phyloP scores from a whole-genome alignment of 1,284 basidiomycete genomes.

The Marasmius tenuissimus region DNA sequence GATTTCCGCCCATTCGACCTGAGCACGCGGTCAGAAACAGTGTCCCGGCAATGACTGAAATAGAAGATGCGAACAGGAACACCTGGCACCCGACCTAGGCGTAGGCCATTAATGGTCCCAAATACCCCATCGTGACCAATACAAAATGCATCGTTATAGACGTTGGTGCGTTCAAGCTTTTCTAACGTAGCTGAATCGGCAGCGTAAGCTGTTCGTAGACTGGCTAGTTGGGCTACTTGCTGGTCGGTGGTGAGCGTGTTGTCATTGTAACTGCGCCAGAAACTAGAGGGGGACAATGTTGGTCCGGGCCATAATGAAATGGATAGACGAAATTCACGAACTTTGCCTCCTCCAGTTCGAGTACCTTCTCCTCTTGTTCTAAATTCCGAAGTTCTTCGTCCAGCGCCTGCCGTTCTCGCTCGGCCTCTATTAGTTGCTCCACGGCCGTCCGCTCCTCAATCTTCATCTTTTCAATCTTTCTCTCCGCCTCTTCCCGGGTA shows the following conservation, averaged over 20 bases:
- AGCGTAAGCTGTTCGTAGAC: conserved; percentile 74
- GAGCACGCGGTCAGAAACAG: conserved; percentile 11
- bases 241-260: conserved; percentile 66
- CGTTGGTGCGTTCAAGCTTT: conserved; percentile 91
- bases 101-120: conserved; percentile 95
- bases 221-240: conserved; percentile 68
- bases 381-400: conserved; percentile 72
- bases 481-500: conserved; percentile 63
- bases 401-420: conserved; percentile 73
- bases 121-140: conserved; percentile 94
- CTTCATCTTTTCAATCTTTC: conserved; percentile 72
- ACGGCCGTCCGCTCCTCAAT: conserved; percentile 73
- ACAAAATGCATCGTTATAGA: conserved; percentile 98
- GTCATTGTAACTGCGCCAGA: conserved; percentile 81
- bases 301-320: conserved; percentile 3
- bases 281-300: conserved; percentile 45
- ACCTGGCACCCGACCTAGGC: conserved; percentile 84
- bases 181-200: conserved; percentile 76
- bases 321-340: conserved; percentile 38
- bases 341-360: conserved; percentile 81
- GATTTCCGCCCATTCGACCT: conserved; percentile 98
- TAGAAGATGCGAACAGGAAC: conserved; percentile 53
- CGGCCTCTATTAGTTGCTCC: conserved; percentile 71
- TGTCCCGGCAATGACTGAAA: not conserved
- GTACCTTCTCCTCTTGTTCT: conserved; percentile 72